Conservation (phyloP, 352 stramenopile species). For the Globisporangium orthogonon region DNA sequence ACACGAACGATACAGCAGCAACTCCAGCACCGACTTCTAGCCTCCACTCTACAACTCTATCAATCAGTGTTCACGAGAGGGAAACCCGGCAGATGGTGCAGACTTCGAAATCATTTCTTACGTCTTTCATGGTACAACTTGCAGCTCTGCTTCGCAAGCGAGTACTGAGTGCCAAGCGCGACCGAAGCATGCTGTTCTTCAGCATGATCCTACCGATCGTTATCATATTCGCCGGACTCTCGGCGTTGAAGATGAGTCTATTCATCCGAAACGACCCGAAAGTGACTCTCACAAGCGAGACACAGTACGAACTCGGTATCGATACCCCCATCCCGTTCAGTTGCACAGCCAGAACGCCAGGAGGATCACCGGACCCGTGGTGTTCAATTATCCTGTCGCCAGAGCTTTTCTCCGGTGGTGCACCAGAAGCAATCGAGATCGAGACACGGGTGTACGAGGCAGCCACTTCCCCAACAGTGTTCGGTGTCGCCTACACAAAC, state of each 20-base stretch:
- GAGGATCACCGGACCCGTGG: slow-evolving; percentile 5
- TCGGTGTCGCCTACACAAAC: slow-evolving; percentile 39
- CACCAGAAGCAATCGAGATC: slow-evolving; percentile 23
- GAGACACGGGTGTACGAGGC: slow-evolving; percentile 30
- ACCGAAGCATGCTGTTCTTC: slow-evolving; percentile 68
- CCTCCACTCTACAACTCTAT: not conserved
- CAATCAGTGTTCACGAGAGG: not conserved
- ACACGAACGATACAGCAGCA: not conserved
- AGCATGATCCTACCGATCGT: slow-evolving; percentile 61
- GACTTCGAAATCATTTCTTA: not conserved
- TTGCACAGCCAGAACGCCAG: slow-evolving; percentile 20
- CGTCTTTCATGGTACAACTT: slow-evolving; percentile 39
- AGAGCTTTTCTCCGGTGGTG: slow-evolving; percentile 20
- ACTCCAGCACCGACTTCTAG: not conserved
- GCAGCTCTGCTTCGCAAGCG: slow-evolving; percentile 55
- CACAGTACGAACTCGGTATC: slow-evolving; percentile 24
- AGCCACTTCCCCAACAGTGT: slow-evolving; percentile 30
- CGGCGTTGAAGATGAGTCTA: slow-evolving; percentile 42
- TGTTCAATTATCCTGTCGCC: slow-evolving; percentile 18
- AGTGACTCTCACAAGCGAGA: slow-evolving; percentile 22
- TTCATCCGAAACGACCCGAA: slow-evolving; percentile 47
- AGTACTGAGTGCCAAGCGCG: slow-evolving; percentile 39
- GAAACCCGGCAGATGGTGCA: no score
- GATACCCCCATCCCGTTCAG: slow-evolving; percentile 40
- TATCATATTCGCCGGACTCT: slow-evolving; percentile 61